Evolutionary conservation across 306 rosid species (phyloP).

Genomic region (Elaeagnus macrophylla): DNA sequence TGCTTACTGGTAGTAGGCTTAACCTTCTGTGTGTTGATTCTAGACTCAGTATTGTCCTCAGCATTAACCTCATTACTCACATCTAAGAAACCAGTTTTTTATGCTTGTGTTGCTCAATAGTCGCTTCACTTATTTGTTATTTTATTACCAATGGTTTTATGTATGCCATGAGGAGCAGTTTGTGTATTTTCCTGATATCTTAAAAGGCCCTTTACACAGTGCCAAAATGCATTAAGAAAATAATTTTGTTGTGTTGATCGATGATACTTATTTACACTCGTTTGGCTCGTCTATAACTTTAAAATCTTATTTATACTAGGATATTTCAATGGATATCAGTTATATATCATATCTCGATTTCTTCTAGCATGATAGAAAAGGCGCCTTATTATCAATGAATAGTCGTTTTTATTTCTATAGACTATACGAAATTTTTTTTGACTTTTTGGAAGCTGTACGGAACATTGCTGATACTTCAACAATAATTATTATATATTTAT

Average conservation of each 20-base stretch:
- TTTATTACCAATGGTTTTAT: neutral
- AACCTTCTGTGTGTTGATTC: too few relatives aligned
- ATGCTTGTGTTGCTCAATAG: neutral
- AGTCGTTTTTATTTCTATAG: too few relatives aligned
- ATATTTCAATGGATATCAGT: neutral
- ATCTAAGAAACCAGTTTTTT: neutral
- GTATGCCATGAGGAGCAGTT: neutral
- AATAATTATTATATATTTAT: too few relatives aligned
- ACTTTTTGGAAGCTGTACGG: too few relatives aligned
- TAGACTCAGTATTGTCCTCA: too few relatives aligned
- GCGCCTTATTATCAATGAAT: too few relatives aligned
- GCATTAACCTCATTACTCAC: neutral
- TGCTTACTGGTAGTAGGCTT: too few relatives aligned
- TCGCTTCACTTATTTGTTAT: neutral
- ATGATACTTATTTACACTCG: neutral
- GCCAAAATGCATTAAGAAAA: neutral
- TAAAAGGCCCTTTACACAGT: neutral
- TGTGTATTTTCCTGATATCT: neutral
- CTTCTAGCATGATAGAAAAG: too few relatives aligned
- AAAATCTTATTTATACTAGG: neutral
- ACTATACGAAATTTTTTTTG: too few relatives aligned
- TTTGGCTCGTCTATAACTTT: neutral
- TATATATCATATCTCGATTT: neutral
- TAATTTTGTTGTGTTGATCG: neutral
- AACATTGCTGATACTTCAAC: too few relatives aligned